Base-by-base conservation (phyloP, 768 basidiomycete species). In the Mycena leptocephala region DNA sequence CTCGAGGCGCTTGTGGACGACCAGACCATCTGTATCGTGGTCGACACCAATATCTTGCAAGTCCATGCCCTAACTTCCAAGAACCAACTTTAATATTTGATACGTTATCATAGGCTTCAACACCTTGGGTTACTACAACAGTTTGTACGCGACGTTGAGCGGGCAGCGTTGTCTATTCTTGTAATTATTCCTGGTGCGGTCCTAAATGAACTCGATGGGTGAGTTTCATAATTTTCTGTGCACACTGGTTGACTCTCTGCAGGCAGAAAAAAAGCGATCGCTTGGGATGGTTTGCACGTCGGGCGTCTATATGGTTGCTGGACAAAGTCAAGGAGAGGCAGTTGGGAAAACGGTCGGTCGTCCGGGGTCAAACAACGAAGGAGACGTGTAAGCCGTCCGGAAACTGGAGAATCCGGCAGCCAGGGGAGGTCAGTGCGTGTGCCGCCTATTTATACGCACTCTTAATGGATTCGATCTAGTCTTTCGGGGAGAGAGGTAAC, bases 41-140 rank as follows among this genome's bases (percentile, higher is more conserved):
- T 95, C 37, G 95, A 97, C 80, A 96, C 95, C 33, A 97, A 96
- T 78, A 90, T 96, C 75, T 86, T 97, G 32, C 83, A 72, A 95
- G 78, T 91, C 92, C 80, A 88, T 92, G 75, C 89, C 51, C 65
- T 8, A n/a, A 20, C 5, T 18, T n/a, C 69, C 18, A 10, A 11
- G 33, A 55, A 39, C 6, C 7, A 30, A 11, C 2, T 63, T 95
- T 74, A 20, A 68, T 26, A 22, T 55, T 95, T 74, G 59, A 37
- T 37, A 43, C 46, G 48, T 10, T 22, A n/a, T 35, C 24, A 5
- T 55, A 77, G 76, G 58, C 74, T 78, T n/a, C 24, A 59, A 6
- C 39, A 72, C 16, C 71, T 73, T 2, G 32, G 24, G 68, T 87
- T 91, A 46, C 83, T 96, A 74, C 88, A 90, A 74, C 88, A 89